Base-by-base conservation (phyloP, 129 eudicot genomes). In the Lactuca saligna region DNA sequence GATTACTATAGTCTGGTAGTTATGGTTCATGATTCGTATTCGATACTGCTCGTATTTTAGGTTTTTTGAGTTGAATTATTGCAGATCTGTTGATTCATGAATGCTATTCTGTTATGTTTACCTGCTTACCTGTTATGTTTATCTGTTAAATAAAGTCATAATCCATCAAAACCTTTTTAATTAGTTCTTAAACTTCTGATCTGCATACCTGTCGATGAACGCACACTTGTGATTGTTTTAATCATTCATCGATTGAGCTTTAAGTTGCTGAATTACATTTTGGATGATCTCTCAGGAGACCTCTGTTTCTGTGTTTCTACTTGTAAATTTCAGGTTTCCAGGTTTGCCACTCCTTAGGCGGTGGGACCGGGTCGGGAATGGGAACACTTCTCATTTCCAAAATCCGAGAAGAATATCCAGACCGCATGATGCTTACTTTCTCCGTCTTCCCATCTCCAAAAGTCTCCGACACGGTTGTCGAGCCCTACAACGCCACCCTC, bases 291-390 rank as follows among this genome's bases (percentile, higher is more conserved):
- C 41, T 17, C 10, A 34, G 61, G 8, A 14, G 53, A 15, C 15
- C 34, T 54, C 49, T 55, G 31, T 46, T 55, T 74, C 42, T 15
- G 13, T 20, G 25, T 20, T 20, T 20, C 25, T 20, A 20, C 25
- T 15, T 64, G 32, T 41, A 53, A 56, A 16, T 38, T 25, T 7
- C 70, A 78, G 82, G 82, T 68, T 80, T 74, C 25, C 90, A 85
- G 73, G 90, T 81, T 11, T 86, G 91, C 71, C 91, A 86, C 70
- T 86, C 91, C 0, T 80, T 86, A 82, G 91, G 91, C 57, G 91
- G 91, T 71, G 91, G 91, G 63, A 86, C 91, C 41, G 91, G 91
- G 11, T 85, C 91, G 0, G 87, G 91, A 57, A 85, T 85, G 91
- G 91, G 91, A 76, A 85, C 91, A 11, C 87, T 85, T 65, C 87